Evolutionary conservation across 306 rosid species (phyloP).

Genomic region (Cyamopsis tetragonoloba): DNA sequence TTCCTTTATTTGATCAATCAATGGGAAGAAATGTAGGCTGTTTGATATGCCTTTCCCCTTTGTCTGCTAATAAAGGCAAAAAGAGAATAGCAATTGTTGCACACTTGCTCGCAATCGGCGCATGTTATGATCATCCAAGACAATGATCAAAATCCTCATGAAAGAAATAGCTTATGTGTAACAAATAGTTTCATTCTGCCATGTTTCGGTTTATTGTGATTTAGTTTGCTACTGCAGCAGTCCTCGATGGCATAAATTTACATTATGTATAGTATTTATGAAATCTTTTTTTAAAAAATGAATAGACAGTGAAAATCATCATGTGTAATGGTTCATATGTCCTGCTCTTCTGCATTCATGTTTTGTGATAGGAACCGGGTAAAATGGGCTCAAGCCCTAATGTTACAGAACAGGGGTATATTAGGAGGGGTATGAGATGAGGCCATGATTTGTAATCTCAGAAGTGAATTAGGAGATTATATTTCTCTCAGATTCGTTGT

Average conservation of each 20-base stretch:
- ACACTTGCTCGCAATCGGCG: not conserved
- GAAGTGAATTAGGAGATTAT: no score
- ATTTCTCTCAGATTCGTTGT: no score
- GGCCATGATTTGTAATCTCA: no score
- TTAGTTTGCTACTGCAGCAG: not conserved
- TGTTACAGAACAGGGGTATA: no score
- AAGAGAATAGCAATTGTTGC: not conserved
- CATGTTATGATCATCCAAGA: not conserved
- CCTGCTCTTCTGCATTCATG: constrained; percentile 19
- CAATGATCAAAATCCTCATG: not conserved
- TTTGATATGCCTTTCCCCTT: not conserved
- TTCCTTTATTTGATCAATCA: not conserved
- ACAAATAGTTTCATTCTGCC: constrained; percentile 2
- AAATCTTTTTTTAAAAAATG: not conserved
- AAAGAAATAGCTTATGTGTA: not conserved
- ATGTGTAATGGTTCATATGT: constrained; percentile 10
- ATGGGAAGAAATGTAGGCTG: not conserved
- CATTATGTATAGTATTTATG: not conserved
- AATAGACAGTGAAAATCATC: not conserved
- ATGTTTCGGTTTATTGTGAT: not conserved
- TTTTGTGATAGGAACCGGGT: no score
- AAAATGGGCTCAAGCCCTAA: no score
- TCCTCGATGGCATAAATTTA: not conserved
- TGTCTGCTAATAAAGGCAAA: not conserved
- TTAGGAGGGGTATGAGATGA: no score